Evolutionary conservation across 768 basidiomycete genomes (phyloP).

Genomic region (Obba rivulosa): DNA sequence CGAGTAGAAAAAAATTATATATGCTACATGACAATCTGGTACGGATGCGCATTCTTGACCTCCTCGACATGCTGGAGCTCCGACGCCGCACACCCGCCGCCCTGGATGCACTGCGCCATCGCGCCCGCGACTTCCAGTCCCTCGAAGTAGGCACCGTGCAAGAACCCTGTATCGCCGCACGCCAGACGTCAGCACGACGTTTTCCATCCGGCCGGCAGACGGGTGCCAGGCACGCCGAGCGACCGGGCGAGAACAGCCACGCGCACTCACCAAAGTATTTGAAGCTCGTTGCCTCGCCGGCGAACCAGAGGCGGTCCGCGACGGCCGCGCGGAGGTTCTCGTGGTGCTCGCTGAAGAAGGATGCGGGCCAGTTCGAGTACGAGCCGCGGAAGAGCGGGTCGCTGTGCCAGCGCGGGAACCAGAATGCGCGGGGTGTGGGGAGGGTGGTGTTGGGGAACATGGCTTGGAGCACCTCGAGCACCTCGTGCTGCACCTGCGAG

Average conservation of each 20-base stretch:
- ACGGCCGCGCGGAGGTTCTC: slow-evolving; percentile 54
- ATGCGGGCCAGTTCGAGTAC: slow-evolving; percentile 62
- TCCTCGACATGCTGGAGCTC: slow-evolving; percentile 17
- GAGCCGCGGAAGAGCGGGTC: slow-evolving; percentile 52
- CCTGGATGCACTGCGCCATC: slow-evolving; percentile 23
- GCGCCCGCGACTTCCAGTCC: slow-evolving; percentile 22
- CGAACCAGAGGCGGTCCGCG: slow-evolving; percentile 48
- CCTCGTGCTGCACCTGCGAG: slow-evolving; percentile 43
- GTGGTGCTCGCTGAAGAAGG: slow-evolving; percentile 46
- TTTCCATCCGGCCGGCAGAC: not conserved
- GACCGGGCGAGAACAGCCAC: too few species aligned
- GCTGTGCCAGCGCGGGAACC: slow-evolving; percentile 44
- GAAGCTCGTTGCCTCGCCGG: slow-evolving; percentile 55
- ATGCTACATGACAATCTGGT: too few species aligned
- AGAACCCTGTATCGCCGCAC: slow-evolving; percentile 17
- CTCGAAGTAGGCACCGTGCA: slow-evolving; percentile 31
- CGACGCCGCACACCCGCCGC: slow-evolving; percentile 8
- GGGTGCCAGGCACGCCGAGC: too few species aligned
- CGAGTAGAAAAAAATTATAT: too few species aligned
- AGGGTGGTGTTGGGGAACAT: slow-evolving; percentile 53
- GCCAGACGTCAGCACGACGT: not conserved
- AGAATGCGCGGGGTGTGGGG: slow-evolving; percentile 49
- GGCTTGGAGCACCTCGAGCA: slow-evolving; percentile 43
- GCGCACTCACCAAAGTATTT: slow-evolving; percentile 47
- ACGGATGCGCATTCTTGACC: slow-evolving; percentile 11